phyloP scores from a whole-genome alignment of 495 filamentous ascomycete genomes.

The Xylaria longipes region DNA sequence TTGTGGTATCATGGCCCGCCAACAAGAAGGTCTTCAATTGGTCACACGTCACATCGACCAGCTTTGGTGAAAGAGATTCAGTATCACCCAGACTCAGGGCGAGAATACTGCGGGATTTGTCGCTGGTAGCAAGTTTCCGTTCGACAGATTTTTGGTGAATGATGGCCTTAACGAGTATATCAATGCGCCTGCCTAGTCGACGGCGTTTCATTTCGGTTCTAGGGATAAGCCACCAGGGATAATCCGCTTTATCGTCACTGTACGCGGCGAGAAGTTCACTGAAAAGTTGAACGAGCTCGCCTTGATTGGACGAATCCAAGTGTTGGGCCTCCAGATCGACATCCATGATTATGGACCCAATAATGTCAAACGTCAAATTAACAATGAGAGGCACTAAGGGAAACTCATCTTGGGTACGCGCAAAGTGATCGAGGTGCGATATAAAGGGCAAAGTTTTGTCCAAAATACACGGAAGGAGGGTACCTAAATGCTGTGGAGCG shows the following conservation, averaged over 20 bases:
- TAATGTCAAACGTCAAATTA: conserved; percentile 35
- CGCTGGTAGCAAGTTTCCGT: background rate
- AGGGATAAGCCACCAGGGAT: conserved; percentile 26
- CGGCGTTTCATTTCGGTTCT: conserved; percentile 4
- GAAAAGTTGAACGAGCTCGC: conserved; percentile 22
- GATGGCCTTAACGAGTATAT: conserved; percentile 11
- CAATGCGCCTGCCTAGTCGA: conserved; percentile 15
- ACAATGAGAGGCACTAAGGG: background rate
- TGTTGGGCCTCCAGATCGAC: conserved; percentile 44
- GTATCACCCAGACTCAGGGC: conserved; percentile 4
- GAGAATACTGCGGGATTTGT: background rate
- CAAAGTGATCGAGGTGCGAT: conserved; percentile 19
- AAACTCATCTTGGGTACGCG: conserved; percentile 31
- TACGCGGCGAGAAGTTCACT: conserved; percentile 21
- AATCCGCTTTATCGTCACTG: conserved; percentile 15
- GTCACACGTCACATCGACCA: background rate
- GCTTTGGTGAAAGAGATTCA: background rate
- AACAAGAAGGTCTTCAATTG: conserved; percentile 39
- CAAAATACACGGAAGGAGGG: conserved; percentile 38
- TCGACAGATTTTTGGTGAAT: conserved; percentile 11
- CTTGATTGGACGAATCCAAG: conserved; percentile 9
- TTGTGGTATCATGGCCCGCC: conserved; percentile 46
- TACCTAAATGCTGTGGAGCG: conserved; percentile 36
- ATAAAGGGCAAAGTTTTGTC: conserved; percentile 35
- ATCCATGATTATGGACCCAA: conserved; percentile 45